Conservation (phyloP, 805 yeast genomes). For the Zygosaccharomyces lentus region DNA sequence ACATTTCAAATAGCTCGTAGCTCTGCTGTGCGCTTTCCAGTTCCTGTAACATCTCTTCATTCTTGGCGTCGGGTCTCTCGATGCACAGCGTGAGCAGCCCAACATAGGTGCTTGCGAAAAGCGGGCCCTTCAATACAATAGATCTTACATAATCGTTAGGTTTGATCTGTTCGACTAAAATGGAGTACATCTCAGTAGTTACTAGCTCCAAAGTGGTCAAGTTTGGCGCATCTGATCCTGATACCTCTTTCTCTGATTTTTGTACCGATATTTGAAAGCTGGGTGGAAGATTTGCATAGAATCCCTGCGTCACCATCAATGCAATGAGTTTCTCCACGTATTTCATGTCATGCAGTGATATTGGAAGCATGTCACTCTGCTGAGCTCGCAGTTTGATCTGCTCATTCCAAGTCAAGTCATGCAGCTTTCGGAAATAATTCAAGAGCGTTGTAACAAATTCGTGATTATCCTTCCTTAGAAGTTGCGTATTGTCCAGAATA, state of each 20-base stretch:
- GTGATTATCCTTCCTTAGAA: slow-evolving; percentile 8
- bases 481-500: slow-evolving; percentile 15
- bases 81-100: slow-evolving; percentile 31
- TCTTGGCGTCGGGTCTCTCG: not conserved
- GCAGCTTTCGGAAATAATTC: slow-evolving; percentile 13
- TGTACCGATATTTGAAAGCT: slow-evolving; percentile 55
- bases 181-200: slow-evolving; percentile 18
- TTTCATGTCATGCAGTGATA: slow-evolving; percentile 83
- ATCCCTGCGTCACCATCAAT: slow-evolving; percentile 62
- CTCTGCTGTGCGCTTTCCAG: slow-evolving; percentile 54
- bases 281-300: slow-evolving; percentile 56
- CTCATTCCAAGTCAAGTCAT: slow-evolving; percentile 11
- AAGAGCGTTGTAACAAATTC: slow-evolving; percentile 22
- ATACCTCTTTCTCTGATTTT: slow-evolving; percentile 26
- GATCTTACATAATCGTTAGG: slow-evolving; percentile 28
- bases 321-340: slow-evolving; percentile 62
- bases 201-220: slow-evolving; percentile 15
- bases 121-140: slow-evolving; percentile 59
- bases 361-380: slow-evolving; percentile 41
- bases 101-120: slow-evolving; percentile 56
- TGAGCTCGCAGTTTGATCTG: slow-evolving; percentile 9
- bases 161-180: slow-evolving; percentile 20
- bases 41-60: slow-evolving; percentile 16
- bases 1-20: slow-evolving; percentile 57
- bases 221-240: slow-evolving; percentile 13